A percentile compares a stretch with the other conserved stretches of the same genome.
phyloP scores from a whole-genome alignment of 495 filamentous ascomycete genomes.

The Penicillium tannophilum region DNA sequence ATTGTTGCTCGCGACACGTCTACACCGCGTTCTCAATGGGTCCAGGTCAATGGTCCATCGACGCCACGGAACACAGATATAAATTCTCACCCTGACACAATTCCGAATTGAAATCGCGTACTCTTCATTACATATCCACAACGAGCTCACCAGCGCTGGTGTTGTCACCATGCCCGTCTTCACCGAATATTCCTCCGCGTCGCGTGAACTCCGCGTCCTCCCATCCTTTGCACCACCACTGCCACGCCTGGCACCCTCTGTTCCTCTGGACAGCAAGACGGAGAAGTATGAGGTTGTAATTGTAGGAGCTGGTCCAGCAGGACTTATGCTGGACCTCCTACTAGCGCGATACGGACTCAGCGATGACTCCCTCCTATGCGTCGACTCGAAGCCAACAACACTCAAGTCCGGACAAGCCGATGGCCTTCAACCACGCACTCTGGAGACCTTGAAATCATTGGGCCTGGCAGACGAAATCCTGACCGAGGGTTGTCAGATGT shows the following conservation, averaged over 20 bases:
- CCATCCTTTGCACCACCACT: conserved; percentile 47
- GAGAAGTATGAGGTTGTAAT: conserved; percentile 50
- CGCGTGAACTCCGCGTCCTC: conserved; percentile 43
- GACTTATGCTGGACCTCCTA: conserved; percentile 49
- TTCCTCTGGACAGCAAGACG: conserved; percentile 9
- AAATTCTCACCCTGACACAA: conserved; percentile 2
- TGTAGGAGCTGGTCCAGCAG: conserved; percentile 50
- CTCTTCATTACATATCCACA: background rate
- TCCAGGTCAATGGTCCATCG: background rate
- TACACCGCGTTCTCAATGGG: background rate
- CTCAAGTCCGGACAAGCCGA: conserved; percentile 63
- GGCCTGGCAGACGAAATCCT: conserved; percentile 42
- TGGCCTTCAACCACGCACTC: conserved; percentile 60
- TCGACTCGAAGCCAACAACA: conserved; percentile 46
- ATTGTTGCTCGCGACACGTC: background rate
- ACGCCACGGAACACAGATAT: conserved; percentile 1
- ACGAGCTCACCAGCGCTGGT: background rate
- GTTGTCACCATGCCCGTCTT: conserved; percentile 45
- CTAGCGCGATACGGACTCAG: conserved; percentile 51
- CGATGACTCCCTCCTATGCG: conserved; percentile 45
- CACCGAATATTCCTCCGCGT: conserved; percentile 40
- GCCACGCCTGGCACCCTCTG: conserved; percentile 34
- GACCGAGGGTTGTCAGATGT: conserved; percentile 40
- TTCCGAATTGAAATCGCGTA: background rate
- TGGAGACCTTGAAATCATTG: conserved; percentile 62